phyloP scores from a whole-genome alignment of 1,139 yeast species.

The Candida dubliniensis region DNA sequence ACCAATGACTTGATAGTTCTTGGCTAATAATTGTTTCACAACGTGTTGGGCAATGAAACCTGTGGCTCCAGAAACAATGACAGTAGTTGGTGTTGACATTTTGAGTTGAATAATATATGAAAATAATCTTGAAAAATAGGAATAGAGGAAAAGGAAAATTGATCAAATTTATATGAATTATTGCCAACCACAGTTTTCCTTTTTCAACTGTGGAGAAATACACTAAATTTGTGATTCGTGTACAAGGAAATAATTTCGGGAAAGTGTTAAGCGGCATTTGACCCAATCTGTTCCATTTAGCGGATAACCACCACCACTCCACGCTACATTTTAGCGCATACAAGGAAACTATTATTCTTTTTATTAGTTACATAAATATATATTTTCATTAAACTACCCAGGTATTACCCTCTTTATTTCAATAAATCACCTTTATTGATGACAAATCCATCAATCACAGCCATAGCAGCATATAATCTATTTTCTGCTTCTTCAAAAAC shows the following conservation, averaged over 20 bases:
- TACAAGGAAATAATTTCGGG: constrained; percentile 24
- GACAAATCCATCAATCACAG: constrained; percentile 87
- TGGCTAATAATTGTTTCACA: constrained; percentile 23
- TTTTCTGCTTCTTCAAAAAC: constrained; percentile 97
- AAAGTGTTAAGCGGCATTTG: constrained; percentile 17
- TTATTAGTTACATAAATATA: too few species aligned
- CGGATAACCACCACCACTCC: too few species aligned
- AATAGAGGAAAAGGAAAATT: background rate
- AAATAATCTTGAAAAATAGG: background rate
- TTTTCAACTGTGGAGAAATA: background rate
- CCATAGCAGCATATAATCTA: constrained; percentile 93
- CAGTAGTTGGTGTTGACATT: constrained; percentile 14
- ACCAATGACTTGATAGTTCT: constrained; percentile 35
- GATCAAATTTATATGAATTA: too few species aligned
- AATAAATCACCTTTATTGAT: constrained; percentile 69
- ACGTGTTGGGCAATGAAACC: constrained; percentile 41
- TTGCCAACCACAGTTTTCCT: background rate
- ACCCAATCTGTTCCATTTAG: constrained; percentile 5
- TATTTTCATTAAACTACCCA: too few species aligned
- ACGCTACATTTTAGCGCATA: background rate
- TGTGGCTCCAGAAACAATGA: constrained; percentile 42
- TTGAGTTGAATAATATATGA: background rate
- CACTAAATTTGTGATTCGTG: constrained; percentile 24
- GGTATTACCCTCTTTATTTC: constrained; percentile 10
- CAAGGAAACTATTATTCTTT: background rate